Conservation (phyloP, 805 yeast genomes). For the Sporopachydermia quercuum region DNA sequence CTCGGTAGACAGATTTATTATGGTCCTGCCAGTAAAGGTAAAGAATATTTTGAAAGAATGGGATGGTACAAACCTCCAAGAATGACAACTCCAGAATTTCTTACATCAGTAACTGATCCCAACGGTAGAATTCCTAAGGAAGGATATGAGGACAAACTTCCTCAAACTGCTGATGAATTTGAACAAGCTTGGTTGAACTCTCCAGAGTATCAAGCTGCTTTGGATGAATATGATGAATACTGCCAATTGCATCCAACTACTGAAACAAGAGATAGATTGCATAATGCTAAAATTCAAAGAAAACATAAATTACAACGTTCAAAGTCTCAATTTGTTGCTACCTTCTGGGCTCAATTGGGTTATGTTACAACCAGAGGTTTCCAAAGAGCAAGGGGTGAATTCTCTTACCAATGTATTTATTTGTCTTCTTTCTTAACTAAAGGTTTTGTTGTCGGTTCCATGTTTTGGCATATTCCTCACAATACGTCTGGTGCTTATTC, state of each 20-base stretch:
- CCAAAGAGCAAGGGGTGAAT: slow-evolving; percentile 40
- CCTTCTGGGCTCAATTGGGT: slow-evolving; percentile 33
- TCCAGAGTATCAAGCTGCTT: slow-evolving; percentile 30
- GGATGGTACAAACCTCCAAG: slow-evolving; percentile 48
- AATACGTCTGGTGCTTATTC: slow-evolving; percentile 42
- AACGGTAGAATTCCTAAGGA: slow-evolving; percentile 35
- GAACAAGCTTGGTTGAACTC: slow-evolving; percentile 46
- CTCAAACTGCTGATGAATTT: slow-evolving; percentile 41
- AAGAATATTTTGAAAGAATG: slow-evolving; percentile 39
- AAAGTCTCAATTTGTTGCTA: slow-evolving; percentile 27
- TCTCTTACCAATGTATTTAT: slow-evolving; percentile 35
- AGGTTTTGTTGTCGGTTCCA: slow-evolving; percentile 46
- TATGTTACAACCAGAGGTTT: slow-evolving; percentile 39
- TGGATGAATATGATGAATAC: slow-evolving; percentile 24
- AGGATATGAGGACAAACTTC: slow-evolving; percentile 37
- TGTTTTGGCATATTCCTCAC: slow-evolving; percentile 35
- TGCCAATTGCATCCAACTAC: slow-evolving; percentile 27
- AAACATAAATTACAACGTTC: slow-evolving; percentile 23
- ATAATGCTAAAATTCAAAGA: slow-evolving; percentile 26
- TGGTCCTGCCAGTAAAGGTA: slow-evolving; percentile 28
- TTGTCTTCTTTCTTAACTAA: slow-evolving; percentile 38
- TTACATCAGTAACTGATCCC: slow-evolving; percentile 55
- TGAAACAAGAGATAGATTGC: slow-evolving; percentile 24
- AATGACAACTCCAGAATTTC: slow-evolving; percentile 54
- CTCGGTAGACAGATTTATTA: slow-evolving; percentile 33